Base-by-base conservation (phyloP, 805 yeast genomes). In the Candida hungchunana region DNA sequence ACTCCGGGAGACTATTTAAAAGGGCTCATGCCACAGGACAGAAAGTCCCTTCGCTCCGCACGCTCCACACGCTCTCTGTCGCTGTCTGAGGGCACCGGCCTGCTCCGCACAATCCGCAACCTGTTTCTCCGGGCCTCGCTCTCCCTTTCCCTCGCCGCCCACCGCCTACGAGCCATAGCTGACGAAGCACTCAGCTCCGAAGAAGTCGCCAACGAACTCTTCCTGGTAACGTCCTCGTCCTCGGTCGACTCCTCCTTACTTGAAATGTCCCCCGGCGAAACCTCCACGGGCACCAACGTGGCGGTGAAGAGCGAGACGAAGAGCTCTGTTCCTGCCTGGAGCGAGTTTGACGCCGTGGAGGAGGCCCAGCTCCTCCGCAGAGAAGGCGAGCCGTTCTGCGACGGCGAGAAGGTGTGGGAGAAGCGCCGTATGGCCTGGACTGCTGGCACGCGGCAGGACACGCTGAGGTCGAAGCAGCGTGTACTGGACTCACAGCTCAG, bases 391-490 rank as follows among this genome's bases (percentile, higher is more conserved):
- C 69, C 71, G 9, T 74, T 75, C 51, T 53, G 51, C 27, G 61
- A 68, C 4, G 93, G 87, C 7, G 71, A 71, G 26, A 61, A 60
- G 10, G 66, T 83, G 29, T 89, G 96, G 96, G 71, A 73, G 34
- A 59, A 66, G 31, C 75, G 87, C 39, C 70, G 95, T 38, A 56
- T 63, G 7, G 69, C 76, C 40, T 89, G 97, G 97, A 55, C 74
- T 14, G 52, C 58, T 19, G 64, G 67, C n/a, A 50, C 63, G 3
- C 52, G 58, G 6, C 44, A 48, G 20, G 44, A 47, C 18, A 26
- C 35, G 13, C 34, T 35, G 16, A 32, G 14, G 26, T 47, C 37
- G 27, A 50, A 29, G 36, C 53, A 36, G 35, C 46, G 26, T 26
- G 38, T 32, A 29, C 38, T 33, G 37, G 64, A 44, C 38, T 48